Evolutionary conservation across 768 basidiomycete genomes (phyloP).

Genomic region (Scleroderma citrinum): DNA sequence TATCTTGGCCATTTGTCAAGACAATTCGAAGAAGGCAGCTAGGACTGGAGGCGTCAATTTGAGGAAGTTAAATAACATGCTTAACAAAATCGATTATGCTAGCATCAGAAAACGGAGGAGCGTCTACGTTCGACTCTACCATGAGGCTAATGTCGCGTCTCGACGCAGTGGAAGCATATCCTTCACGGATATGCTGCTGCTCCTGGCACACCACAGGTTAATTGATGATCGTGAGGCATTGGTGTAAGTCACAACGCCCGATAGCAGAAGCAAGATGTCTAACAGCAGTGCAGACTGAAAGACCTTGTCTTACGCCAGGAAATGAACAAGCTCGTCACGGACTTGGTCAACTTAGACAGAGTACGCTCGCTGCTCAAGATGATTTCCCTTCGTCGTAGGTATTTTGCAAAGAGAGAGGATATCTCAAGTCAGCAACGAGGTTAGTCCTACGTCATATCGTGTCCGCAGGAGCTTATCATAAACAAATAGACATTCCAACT

Average conservation of each 20-base stretch:
- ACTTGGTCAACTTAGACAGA: constrained; percentile 79
- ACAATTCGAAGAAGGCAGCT: constrained; percentile 28
- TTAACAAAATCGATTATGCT: constrained; percentile 61
- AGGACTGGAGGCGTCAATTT: constrained; percentile 56
- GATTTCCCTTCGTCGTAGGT: constrained; percentile 66
- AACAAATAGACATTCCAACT: constrained; percentile 54
- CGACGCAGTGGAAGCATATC: constrained; percentile 76
- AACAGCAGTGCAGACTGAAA: constrained; percentile 49
- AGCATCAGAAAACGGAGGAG: constrained; percentile 61
- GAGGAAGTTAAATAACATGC: constrained; percentile 47
- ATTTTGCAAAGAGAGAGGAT: constrained; percentile 47
- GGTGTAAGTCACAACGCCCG: constrained; percentile 48
- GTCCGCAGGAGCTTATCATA: background rate
- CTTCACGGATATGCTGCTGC: constrained; percentile 82
- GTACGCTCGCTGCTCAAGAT: constrained; percentile 76
- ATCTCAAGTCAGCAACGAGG: constrained; percentile 36
- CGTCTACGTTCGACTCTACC: constrained; percentile 71
- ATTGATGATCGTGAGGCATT: constrained; percentile 87
- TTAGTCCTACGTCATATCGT: constrained; percentile 15
- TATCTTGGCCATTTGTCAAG: constrained; percentile 49
- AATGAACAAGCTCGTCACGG: constrained; percentile 73
- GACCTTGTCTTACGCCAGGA: constrained; percentile 74
- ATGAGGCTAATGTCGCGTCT: constrained; percentile 77
- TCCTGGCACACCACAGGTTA: constrained; percentile 87
- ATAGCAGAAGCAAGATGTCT: background rate